phyloP scores from a whole-genome alignment of 2,329 filamentous ascomycete genomes.

The Knufia fluminis region DNA sequence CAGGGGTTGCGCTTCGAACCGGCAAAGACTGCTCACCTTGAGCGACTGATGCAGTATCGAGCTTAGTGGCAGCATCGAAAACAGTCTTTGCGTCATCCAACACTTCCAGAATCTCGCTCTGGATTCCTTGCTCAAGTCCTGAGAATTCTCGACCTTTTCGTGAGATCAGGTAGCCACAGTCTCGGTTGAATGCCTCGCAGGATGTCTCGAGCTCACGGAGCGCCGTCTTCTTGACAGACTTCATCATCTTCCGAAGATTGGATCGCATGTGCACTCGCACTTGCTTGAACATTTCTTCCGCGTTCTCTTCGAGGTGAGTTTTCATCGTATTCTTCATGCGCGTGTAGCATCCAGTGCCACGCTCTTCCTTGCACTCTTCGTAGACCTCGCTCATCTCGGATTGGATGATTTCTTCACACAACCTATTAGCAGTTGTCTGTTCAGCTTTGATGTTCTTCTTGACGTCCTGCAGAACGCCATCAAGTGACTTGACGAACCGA shows the following conservation, averaged over 20 bases:
- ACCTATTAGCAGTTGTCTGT: slow-evolving; percentile 46
- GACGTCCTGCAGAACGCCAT: slow-evolving; percentile 28
- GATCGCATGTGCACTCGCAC: slow-evolving; percentile 35
- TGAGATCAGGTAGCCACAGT: background rate
- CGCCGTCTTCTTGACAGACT: slow-evolving; percentile 19
- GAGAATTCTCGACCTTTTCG: background rate
- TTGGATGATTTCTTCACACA: slow-evolving; percentile 43
- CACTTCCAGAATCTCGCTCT: background rate
- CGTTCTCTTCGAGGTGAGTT: slow-evolving; percentile 33
- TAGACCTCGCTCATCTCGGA: slow-evolving; percentile 41
- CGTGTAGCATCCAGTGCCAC: slow-evolving; percentile 38
- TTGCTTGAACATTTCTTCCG: slow-evolving; percentile 42
- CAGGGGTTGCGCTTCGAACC: no score
- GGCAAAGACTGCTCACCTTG: no score
- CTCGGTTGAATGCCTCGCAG: background rate
- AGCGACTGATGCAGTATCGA: no score
- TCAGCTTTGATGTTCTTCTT: slow-evolving; percentile 32
- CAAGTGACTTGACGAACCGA: slow-evolving; percentile 35
- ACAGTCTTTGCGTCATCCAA: background rate
- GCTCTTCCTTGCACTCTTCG: slow-evolving; percentile 34
- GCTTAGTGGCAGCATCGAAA: background rate
- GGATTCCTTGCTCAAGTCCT: background rate
- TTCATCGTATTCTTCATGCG: slow-evolving; percentile 47
- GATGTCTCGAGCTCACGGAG: background rate
- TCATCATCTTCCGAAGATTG: slow-evolving; percentile 35